Base-by-base conservation (phyloP, 73 alveolate genomes). In the Stentor coeruleus region DNA sequence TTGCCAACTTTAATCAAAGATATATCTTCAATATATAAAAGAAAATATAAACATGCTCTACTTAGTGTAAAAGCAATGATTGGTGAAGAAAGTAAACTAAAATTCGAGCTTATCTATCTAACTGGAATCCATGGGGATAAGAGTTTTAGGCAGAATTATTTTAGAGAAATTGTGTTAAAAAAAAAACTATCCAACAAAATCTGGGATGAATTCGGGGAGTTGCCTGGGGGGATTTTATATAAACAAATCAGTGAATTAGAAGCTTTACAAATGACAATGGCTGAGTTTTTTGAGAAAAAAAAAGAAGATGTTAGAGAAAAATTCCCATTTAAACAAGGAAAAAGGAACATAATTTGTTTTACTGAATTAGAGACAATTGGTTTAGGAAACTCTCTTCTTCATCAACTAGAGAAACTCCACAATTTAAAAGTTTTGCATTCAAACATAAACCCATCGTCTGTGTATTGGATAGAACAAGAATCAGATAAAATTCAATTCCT, bases 381-480 rank as follows among this genome's bases (percentile, higher is more conserved):
- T 33, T 59, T 90, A 11, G 82, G 73, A 1, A 20, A 85, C 38
- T 87, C 75, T 39, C 30, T 90, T 3, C 81, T 90, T 3, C 87
- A 77, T 36, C 85, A 86, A 31, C 28, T 90, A n/a, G 87, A 90
- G n/a, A 84, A 11, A 4, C 86, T 90, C n/a, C 96, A 90, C 55
- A 39, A 59, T 3, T 59, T 37, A 59, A 74, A 85, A 41, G 90
- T 90, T 0, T 20, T 90, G 3, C 96, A 90, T 73, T 86, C 93
- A 0, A 90, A 90, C 42, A 35, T 90, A 3, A 83, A 81, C 58
- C 93, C 93, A 0, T 35, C 73, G 1, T 86, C 90, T 59, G 82
- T 90, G 3, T 87, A 60, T 77, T 75, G 86, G 77, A 76, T 49
- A 39, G 81, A 83, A 1, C 74, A 41, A 59, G 77, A 42, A 30